Conservation (phyloP, 1,284 basidiomycete species). For the Exsudoporus floridanus region DNA sequence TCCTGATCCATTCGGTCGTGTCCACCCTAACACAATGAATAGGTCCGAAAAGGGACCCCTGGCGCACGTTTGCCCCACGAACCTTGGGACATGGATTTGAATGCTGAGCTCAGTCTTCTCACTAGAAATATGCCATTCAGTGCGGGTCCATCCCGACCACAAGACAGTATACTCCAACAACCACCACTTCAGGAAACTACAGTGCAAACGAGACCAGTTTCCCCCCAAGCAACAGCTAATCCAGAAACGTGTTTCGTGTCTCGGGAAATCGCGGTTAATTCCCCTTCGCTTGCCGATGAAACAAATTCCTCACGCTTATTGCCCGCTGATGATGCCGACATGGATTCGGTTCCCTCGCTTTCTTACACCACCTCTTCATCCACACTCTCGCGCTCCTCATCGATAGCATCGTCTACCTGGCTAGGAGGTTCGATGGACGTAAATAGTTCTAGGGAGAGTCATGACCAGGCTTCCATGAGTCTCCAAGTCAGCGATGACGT, state of each 20-base stretch:
- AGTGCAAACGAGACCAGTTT: not conserved
- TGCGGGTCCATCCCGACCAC: constrained; percentile 11
- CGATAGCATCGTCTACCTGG: constrained; percentile 15
- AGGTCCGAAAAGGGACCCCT: constrained; percentile 58
- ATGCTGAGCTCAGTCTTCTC: constrained; percentile 8
- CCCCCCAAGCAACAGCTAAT: not conserved
- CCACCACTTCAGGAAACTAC: not conserved
- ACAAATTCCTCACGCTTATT: constrained; percentile 24
- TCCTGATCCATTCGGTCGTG: not conserved
- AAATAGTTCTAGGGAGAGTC: constrained; percentile 13
- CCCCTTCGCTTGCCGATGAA: constrained; percentile 20
- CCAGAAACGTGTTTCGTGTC: constrained; percentile 10
- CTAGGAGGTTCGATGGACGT: constrained; percentile 4
- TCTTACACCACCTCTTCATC: constrained; percentile 31
- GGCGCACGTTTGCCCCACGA: constrained; percentile 61
- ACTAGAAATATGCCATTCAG: not conserved
- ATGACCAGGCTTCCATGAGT: not conserved
- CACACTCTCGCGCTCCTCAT: constrained; percentile 34
- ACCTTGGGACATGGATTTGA: constrained; percentile 49
- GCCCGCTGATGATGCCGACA: constrained; percentile 30
- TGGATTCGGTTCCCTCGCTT: constrained; percentile 36
- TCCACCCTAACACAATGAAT: constrained; percentile 4
- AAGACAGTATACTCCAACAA: not conserved
- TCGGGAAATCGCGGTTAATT: constrained; percentile 12
- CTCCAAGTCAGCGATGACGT: constrained; percentile 4